These are phyloP conservation scores for Neofusicoccum sp. DNA, from an alignment of 2,329 filamentous ascomycete species.

Conservation along the genomic window DNA sequence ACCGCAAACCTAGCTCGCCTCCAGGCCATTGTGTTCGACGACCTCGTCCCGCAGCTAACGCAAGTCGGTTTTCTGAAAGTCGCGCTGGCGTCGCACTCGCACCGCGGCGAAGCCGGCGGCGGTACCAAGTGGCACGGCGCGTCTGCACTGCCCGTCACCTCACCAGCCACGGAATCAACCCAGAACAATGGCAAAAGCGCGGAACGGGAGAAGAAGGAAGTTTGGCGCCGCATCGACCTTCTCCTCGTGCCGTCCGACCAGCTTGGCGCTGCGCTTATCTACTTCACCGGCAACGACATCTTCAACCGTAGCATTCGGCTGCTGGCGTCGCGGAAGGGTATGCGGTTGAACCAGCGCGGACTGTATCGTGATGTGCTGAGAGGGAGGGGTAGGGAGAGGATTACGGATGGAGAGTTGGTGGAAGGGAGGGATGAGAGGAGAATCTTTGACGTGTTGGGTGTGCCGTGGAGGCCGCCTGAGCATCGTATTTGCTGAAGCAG, in stretches of 20 bases:
- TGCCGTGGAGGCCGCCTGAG: slow-evolving; percentile 78
- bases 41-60: slow-evolving; percentile 63
- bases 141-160: slow-evolving; percentile 62
- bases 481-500: slow-evolving; percentile 60
- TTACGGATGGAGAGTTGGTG: slow-evolving; percentile 67
- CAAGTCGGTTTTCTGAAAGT: slow-evolving; percentile 65
- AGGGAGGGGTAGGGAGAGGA: slow-evolving; percentile 55
- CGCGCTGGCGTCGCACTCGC: slow-evolving; percentile 60
- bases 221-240: slow-evolving; percentile 83
- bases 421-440: slow-evolving; percentile 72
- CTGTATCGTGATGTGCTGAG: slow-evolving; percentile 70
- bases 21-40: slow-evolving; percentile 59
- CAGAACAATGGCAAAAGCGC: slow-evolving; percentile 4
- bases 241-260: slow-evolving; percentile 77
- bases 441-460: slow-evolving; percentile 79
- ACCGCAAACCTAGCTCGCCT: slow-evolving; percentile 55
- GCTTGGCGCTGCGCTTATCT: slow-evolving; percentile 82
- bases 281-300: slow-evolving; percentile 93
- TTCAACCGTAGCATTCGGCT: slow-evolving; percentile 87
- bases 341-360: slow-evolving; percentile 82
- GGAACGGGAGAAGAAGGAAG: too few species aligned
- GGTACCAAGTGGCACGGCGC: slow-evolving; percentile 89
- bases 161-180: background rate
- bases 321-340: slow-evolving; percentile 74
- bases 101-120: slow-evolving; percentile 40